Evolutionary conservation across 2,329 filamentous ascomycete genomes (phyloP).

Genomic region (Aureobasidium subglaciale): DNA sequence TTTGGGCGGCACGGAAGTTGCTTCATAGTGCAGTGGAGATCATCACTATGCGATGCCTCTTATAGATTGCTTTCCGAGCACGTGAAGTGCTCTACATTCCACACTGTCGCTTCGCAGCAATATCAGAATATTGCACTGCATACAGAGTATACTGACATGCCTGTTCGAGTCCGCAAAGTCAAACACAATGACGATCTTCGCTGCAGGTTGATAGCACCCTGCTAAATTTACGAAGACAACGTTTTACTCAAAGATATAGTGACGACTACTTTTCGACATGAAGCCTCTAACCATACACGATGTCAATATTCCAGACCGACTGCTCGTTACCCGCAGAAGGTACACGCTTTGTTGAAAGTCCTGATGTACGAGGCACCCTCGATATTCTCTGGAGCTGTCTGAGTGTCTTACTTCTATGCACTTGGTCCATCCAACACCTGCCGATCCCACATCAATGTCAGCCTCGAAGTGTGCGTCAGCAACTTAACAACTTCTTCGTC

Average conservation of each 20-base stretch:
- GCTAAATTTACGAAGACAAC: background rate
- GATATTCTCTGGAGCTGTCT: conserved; percentile 10
- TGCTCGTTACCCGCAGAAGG: background rate
- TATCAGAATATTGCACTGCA: background rate
- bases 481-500: background rate
- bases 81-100: background rate
- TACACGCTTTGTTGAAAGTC: background rate
- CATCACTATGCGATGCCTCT: background rate
- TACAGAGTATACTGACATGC: background rate
- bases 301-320: background rate
- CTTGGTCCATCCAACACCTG: conserved; percentile 8
- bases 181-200: background rate
- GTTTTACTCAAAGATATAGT: background rate
- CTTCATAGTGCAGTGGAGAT: background rate
- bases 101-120: background rate
- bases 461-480: background rate
- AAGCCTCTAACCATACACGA: background rate
- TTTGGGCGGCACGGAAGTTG: background rate
- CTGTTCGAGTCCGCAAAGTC: background rate
- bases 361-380: conserved; percentile 6
- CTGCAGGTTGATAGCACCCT: background rate
- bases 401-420: conserved; percentile 7
- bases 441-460: background rate
- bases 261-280: background rate
- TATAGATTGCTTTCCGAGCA: background rate